Evolutionary conservation across 805 yeast genomes (phyloP).

Genomic region (Metschnikowia reukaufii): DNA sequence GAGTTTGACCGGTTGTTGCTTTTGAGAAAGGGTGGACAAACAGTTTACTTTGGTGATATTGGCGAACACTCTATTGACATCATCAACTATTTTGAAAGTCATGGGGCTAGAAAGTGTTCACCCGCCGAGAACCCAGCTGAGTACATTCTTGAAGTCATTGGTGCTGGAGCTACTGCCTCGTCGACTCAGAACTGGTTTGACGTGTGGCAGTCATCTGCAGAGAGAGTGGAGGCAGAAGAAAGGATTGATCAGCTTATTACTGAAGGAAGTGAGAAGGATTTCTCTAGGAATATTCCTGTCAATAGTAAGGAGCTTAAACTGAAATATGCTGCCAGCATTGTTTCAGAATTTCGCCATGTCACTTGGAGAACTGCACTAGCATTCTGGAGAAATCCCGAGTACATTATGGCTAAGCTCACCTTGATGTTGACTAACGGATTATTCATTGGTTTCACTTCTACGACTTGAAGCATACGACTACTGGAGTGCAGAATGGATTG

Average conservation of each 20-base stretch:
- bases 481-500: slow-evolving; percentile 40
- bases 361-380: slow-evolving; percentile 13
- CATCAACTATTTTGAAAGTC: slow-evolving; percentile 14
- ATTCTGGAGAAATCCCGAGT: slow-evolving; percentile 21
- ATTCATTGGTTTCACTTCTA: slow-evolving; percentile 43
- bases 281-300: background rate
- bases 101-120: slow-evolving; percentile 17
- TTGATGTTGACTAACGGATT: slow-evolving; percentile 39
- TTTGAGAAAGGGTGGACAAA: slow-evolving; percentile 21
- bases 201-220: slow-evolving; percentile 15
- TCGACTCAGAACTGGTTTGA: slow-evolving; percentile 17
- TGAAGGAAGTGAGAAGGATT: slow-evolving; percentile 2
- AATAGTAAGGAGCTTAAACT: slow-evolving; percentile 11
- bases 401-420: slow-evolving; percentile 18
- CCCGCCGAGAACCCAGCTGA: slow-evolving; percentile 20
- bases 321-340: slow-evolving; percentile 14
- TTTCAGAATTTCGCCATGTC: slow-evolving; percentile 13
- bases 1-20: slow-evolving; percentile 67
- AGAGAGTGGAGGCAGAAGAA: slow-evolving; percentile 9
- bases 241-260: slow-evolving; percentile 13
- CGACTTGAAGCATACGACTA: slow-evolving; percentile 20
- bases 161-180: slow-evolving; percentile 21
- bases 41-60: slow-evolving; percentile 21
- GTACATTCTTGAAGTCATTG: slow-evolving; percentile 20
- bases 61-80: slow-evolving; percentile 16